Base-by-base conservation (phyloP, 257 asterid genomes). In the Fraxinus pennsylvanica region DNA sequence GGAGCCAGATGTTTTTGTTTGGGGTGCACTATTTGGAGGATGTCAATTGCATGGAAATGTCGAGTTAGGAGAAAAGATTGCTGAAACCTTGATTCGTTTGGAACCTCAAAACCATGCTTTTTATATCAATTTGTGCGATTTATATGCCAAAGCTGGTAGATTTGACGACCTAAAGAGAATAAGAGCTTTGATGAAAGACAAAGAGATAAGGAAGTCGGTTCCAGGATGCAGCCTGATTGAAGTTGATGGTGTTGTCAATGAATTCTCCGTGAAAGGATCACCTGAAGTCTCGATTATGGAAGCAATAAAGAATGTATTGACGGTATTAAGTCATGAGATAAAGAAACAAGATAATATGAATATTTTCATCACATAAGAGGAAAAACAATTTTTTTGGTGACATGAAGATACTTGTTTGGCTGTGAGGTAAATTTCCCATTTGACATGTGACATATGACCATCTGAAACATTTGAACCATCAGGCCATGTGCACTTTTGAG, bases 1-100 rank as follows among this genome's bases (percentile, higher is more conserved):
- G 92, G 81, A 83, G 81, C 93, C 97, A 6, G 96, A 93, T 80
- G 90, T 85, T 77, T 93, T 69, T 59, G 94, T 91, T 50, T 93
- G 94, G 97, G 94, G 97, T 65, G 97, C 97, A 71, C 79, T 93
- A 30, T 92, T 93, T 6, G 97, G 96, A 68, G 94, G 94, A 9
- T 93, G 98, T 79, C 96, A 90, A 83, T 78, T 88, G 86, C 94
- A 93, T 52, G 90, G 86, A 69, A 86, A 89, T 75, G 84, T 91
- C 30, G 71, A 75, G 41, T 78, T 91, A 59, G 98, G 97, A 75
- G 97, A 90, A 78, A 88, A 75, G 61, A 85, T 93, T 12, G 92
- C 94, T 8, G 79, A 71, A 71, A 12, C 67, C 77, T 84, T 93
- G 88, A 90, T 93, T 81, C 76, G 74, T 15, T 67, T 89, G 85